Evolutionary conservation across 306 rosid species (phyloP).

Genomic region (Sicyos baderoa): DNA sequence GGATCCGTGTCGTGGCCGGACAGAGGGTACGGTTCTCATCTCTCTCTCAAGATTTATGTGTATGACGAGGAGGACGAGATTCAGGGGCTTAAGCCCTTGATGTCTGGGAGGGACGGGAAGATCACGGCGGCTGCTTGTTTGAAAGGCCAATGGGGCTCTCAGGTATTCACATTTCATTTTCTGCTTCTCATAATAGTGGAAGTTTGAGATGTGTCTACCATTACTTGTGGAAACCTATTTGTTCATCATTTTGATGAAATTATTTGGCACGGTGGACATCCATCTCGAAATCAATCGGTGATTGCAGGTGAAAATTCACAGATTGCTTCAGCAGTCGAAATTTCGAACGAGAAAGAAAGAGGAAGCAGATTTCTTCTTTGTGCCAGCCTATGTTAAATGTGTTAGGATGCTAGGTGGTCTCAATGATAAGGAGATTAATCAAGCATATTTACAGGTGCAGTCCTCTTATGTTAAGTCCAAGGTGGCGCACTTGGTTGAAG

Average conservation of each 20-base stretch:
- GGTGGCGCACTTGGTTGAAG: no score
- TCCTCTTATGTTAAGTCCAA: background rate
- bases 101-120: slow-evolving; percentile 64
- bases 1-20: slow-evolving; percentile 47
- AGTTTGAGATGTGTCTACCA: background rate
- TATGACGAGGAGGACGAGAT: slow-evolving; percentile 56
- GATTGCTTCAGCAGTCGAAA: slow-evolving; percentile 52
- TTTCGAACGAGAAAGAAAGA: slow-evolving; percentile 64
- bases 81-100: slow-evolving; percentile 52
- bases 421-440: slow-evolving; percentile 72
- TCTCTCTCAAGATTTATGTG: slow-evolving; percentile 71
- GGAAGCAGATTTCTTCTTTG: slow-evolving; percentile 87
- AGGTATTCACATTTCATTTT: slow-evolving; percentile 51
- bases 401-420: slow-evolving; percentile 86
- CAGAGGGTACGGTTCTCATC: slow-evolving; percentile 52
- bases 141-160: slow-evolving; percentile 97
- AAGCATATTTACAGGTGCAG: slow-evolving; percentile 54
- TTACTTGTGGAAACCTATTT: background rate
- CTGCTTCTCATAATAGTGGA: background rate
- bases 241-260: background rate
- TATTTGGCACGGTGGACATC: no score
- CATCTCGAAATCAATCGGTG: no score
- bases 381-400: slow-evolving; percentile 84
- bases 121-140: slow-evolving; percentile 52
- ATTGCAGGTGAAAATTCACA: slow-evolving; percentile 84